Evolutionary conservation across 257 asterid genomes (phyloP).

Genomic region (Przewalskia tangutica): DNA sequence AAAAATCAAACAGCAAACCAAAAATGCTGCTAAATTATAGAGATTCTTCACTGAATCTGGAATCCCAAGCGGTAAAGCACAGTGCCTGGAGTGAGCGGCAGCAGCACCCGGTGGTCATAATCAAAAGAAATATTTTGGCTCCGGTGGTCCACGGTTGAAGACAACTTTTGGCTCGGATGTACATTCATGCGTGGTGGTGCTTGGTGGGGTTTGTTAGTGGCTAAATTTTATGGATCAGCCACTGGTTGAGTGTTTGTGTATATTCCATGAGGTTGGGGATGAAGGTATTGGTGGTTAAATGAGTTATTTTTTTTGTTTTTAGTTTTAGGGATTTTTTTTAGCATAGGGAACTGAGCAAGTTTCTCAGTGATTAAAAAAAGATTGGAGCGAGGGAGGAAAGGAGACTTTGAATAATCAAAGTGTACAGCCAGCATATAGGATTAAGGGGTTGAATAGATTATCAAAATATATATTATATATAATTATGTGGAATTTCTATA

Average conservation of each 20-base stretch:
- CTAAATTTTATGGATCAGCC: conserved; percentile 67
- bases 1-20: not conserved
- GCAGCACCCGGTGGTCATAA: not conserved
- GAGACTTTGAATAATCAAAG: conserved; percentile 42
- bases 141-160: not conserved
- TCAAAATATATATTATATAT: conserved; percentile 2
- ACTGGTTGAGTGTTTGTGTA: conserved; percentile 32
- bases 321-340: conserved; percentile 21
- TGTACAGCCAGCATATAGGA: conserved; percentile 63
- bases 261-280: conserved; percentile 23
- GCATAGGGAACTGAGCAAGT: conserved; percentile 42
- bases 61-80: conserved; percentile 3
- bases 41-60: conserved; percentile 29
- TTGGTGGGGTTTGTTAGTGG: conserved; percentile 22
- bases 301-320: conserved; percentile 12
- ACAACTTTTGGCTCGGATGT: not conserved
- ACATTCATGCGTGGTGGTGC: not conserved
- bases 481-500: not conserved
- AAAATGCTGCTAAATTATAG: not conserved
- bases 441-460: conserved; percentile 6
- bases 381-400: conserved; percentile 7
- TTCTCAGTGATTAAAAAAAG: conserved; percentile 33
- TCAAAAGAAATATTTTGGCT: not conserved
- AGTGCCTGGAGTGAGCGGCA: not conserved
- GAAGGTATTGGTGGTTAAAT: conserved; percentile 16